These are phyloP conservation scores for Candida loeiensis DNA, from an alignment of 805 yeast species.

Conservation along the genomic window DNA sequence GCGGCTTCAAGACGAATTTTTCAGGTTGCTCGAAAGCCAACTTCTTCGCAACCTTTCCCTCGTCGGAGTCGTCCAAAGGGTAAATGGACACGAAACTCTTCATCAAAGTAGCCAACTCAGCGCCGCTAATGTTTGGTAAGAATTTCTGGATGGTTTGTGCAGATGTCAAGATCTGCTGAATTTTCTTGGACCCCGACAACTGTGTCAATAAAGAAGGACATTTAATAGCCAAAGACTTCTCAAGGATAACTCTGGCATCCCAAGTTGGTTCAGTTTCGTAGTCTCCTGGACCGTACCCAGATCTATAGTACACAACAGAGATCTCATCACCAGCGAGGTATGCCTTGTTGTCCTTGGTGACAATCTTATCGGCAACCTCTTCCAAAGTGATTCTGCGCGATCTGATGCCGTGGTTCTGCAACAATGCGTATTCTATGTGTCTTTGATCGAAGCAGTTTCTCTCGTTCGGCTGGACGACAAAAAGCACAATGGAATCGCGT, in stretches of 20 bases:
- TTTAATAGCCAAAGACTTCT: constrained; percentile 75
- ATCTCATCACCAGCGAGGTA: constrained; percentile 63
- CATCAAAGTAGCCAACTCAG: constrained; percentile 32
- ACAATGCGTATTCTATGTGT: constrained; percentile 67
- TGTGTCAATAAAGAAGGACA: constrained; percentile 90
- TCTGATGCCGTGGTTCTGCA: constrained; percentile 52
- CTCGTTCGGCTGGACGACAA: constrained; percentile 82
- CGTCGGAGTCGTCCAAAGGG: constrained; percentile 72
- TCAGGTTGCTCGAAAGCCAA: constrained; percentile 68
- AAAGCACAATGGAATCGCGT: constrained; percentile 52
- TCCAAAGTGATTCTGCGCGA: constrained; percentile 67
- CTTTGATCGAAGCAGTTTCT: constrained; percentile 92
- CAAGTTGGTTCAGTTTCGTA: constrained; percentile 65
- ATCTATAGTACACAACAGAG: constrained; percentile 83
- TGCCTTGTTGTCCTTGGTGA: constrained; percentile 44
- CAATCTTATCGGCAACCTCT: constrained; percentile 47
- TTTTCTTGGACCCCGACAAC: constrained; percentile 87
- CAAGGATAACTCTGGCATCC: constrained; percentile 72
- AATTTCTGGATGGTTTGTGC: constrained; percentile 46
- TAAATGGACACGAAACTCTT: constrained; percentile 81
- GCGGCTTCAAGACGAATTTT: constrained; percentile 87
- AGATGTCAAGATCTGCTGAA: constrained; percentile 83
- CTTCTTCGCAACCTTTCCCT: constrained; percentile 59
- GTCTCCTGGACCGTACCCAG: constrained; percentile 86
- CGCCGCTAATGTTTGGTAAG: constrained; percentile 29